Conservation (phyloP, 306 rosid species). For the Oxytropis ochrocephala region DNA sequence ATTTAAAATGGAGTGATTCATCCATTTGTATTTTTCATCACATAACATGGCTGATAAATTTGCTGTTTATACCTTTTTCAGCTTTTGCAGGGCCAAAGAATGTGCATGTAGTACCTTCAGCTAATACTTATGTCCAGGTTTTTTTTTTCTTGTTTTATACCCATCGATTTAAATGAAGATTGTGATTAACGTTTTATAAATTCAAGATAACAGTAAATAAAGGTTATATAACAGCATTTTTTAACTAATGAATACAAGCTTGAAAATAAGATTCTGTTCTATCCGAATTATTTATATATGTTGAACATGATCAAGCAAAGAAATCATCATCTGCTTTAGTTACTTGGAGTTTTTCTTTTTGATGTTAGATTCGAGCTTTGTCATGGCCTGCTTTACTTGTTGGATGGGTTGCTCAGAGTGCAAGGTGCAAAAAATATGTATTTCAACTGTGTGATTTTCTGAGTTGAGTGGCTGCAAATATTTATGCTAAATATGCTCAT, state of each 20-base stretch:
- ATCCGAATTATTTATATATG: not conserved
- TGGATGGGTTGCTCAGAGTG: slow-evolving; percentile 59
- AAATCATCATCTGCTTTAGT: slow-evolving; percentile 12
- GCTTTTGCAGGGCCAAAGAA: slow-evolving; percentile 80
- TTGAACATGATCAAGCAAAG: slow-evolving; percentile 15
- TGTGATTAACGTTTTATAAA: not conserved
- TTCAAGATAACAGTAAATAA: not conserved
- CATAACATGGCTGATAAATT: slow-evolving; percentile 22
- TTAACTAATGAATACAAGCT: not conserved
- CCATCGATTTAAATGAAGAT: not conserved
- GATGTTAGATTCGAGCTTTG: slow-evolving; percentile 49
- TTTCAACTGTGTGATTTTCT: not conserved
- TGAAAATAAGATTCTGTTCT: not conserved
- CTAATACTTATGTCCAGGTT: slow-evolving; percentile 85
- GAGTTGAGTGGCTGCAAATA: not conserved
- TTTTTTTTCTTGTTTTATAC: not conserved
- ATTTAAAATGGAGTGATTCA: slow-evolving; percentile 18
- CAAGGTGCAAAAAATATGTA: slow-evolving; percentile 34
- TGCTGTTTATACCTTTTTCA: slow-evolving; percentile 31
- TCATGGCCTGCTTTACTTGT: slow-evolving; percentile 57
- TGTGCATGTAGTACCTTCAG: slow-evolving; percentile 65
- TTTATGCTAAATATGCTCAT: not conserved
- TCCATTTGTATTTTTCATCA: slow-evolving; percentile 17
- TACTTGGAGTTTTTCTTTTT: not conserved
- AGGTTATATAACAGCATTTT: not conserved